Conservation (phyloP, 2,329 filamentous ascomycete species). For the Capronia epimyces region DNA sequence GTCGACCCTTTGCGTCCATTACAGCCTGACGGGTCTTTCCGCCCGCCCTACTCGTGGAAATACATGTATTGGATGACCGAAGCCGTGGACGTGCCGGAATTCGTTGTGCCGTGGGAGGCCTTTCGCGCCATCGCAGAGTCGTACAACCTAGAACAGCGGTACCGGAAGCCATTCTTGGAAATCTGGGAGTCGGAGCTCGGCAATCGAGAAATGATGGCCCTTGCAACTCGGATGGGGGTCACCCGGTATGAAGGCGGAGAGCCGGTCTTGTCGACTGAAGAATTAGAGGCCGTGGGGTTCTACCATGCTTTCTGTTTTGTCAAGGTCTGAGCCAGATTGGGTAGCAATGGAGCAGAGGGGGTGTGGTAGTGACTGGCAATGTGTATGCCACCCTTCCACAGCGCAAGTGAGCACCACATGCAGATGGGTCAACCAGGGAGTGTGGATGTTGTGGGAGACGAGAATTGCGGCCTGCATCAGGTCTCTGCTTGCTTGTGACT, state of each 20-base stretch:
- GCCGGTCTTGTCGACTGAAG: slow-evolving; percentile 71
- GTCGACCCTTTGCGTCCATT: slow-evolving; percentile 62
- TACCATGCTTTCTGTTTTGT: slow-evolving; percentile 97
- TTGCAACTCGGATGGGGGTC: slow-evolving; percentile 96
- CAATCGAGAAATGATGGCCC: slow-evolving; percentile 68
- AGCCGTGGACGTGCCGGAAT: slow-evolving; percentile 94
- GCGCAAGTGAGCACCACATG: no score
- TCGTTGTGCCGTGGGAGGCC: slow-evolving; percentile 96
- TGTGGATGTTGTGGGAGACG: no score
- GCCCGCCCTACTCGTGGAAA: slow-evolving; percentile 94
- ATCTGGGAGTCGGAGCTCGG: slow-evolving; percentile 91
- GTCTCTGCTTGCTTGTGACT: no score
- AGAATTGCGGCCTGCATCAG: no score
- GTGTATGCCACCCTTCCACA: no score
- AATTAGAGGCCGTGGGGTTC: slow-evolving; percentile 83
- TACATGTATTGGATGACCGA: slow-evolving; percentile 96
- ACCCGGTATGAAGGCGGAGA: slow-evolving; percentile 61
- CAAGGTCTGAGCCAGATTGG: slow-evolving; percentile 61
- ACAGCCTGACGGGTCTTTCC: slow-evolving; percentile 75
- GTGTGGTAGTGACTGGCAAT: no score
- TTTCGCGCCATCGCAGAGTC: slow-evolving; percentile 94
- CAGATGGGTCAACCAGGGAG: no score
- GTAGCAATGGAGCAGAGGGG: no score
- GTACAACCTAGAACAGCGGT: slow-evolving; percentile 92
- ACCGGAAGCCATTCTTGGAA: slow-evolving; percentile 82